Percentiles rank a stretch among this genome's conserved stretches.
These are phyloP conservation scores for Malus hybrid DNA, from an alignment of 331 rosid genomes.

Conservation along the genomic window DNA sequence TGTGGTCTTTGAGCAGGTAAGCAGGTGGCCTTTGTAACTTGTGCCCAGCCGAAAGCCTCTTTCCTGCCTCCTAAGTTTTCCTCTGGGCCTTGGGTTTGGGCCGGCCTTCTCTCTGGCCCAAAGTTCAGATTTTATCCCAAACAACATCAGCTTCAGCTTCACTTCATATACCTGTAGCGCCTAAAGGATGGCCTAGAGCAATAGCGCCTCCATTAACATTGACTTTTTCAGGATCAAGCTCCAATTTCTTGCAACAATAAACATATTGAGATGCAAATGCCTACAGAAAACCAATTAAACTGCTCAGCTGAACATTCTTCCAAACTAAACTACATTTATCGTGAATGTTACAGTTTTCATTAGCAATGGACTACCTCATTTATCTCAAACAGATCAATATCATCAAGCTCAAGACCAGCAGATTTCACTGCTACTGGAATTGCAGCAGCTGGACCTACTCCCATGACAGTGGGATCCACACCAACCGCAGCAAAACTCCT, in stretches of 20 bases:
- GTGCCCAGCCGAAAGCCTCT: no score
- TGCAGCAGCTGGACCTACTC: conserved; percentile 81
- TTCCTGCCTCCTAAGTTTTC: no score
- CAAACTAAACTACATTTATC: neutral
- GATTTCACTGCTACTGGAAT: conserved; percentile 85
- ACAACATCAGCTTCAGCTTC: neutral
- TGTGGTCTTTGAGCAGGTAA: no score
- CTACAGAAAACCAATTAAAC: conserved; percentile 28
- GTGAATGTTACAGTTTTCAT: neutral
- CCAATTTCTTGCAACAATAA: conserved; percentile 71
- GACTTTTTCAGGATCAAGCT: conserved; percentile 60
- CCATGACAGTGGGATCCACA: conserved; percentile 94
- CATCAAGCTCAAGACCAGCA: conserved; percentile 71
- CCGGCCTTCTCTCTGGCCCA: no score
- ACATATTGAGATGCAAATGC: conserved; percentile 92
- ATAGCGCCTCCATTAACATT: conserved; percentile 90
- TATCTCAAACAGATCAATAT: conserved; percentile 68
- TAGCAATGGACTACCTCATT: conserved; percentile 52
- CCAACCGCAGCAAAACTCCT: conserved; percentile 91
- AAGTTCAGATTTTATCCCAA: no score
- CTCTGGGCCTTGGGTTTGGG: no score
- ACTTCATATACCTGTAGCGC: conserved; percentile 54
- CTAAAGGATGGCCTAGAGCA: conserved; percentile 80
- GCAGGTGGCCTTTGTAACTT: no score
- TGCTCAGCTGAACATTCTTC: neutral